phyloP scores from a whole-genome alignment of 106 monocot species.

The Platanthera guangdongensis region DNA sequence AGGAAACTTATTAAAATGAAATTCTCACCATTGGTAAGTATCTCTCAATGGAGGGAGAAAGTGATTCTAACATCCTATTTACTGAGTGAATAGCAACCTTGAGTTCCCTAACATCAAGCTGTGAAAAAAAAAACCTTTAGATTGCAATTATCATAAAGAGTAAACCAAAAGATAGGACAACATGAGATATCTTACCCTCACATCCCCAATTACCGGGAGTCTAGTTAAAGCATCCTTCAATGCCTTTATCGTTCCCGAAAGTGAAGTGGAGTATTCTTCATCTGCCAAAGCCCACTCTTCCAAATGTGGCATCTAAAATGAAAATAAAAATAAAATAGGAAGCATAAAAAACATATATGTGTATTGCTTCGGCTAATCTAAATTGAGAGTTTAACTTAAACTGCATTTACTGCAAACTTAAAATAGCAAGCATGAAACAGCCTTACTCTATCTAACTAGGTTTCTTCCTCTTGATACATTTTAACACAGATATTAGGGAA shows the following conservation, averaged over 20 bases:
- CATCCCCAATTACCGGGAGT: conserved; percentile 52
- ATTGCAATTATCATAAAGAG: background rate
- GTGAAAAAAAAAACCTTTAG: conserved; percentile 4
- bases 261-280: conserved; percentile 46
- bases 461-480: background rate
- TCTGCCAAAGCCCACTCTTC: conserved; percentile 52
- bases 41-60: conserved; percentile 24
- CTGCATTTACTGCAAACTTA: background rate
- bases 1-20: background rate
- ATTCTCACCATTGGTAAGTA: conserved; percentile 47
- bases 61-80: conserved; percentile 31
- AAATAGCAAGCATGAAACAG: background rate
- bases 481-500: background rate
- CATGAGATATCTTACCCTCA: conserved; percentile 35
- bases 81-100: conserved; percentile 34
- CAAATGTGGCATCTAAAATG: conserved; percentile 53
- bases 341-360: background rate
- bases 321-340: background rate
- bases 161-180: background rate
- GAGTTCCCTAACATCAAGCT: conserved; percentile 53
- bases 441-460: background rate
- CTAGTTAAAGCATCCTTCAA: conserved; percentile 54
- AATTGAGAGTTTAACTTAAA: background rate
- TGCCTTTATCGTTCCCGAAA: conserved; percentile 46
- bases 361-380: background rate